Evolutionary conservation across 129 eudicot species (phyloP).

Genomic region (Helianthus tuberosus): DNA sequence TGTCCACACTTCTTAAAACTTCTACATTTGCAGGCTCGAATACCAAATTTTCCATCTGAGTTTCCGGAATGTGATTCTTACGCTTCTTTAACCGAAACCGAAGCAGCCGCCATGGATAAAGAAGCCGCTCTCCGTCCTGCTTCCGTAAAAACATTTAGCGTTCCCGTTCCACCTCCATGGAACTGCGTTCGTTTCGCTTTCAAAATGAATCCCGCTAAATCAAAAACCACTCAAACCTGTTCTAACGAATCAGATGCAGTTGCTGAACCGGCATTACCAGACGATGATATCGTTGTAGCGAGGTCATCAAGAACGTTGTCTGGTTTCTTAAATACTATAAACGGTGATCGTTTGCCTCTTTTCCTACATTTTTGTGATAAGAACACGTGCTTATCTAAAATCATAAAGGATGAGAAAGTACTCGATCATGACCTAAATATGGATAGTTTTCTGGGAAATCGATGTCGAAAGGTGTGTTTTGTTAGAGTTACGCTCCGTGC

Average conservation of each 20-base stretch:
- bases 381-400: conserved; percentile 38
- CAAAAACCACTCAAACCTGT: conserved; percentile 18
- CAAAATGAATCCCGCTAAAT: conserved; percentile 16
- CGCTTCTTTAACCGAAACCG: conserved; percentile 45
- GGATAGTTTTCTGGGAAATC: conserved; percentile 15
- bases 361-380: conserved; percentile 40
- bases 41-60: conserved; percentile 80
- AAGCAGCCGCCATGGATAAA: conserved; percentile 45
- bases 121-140: conserved; percentile 54
- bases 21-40: conserved; percentile 55
- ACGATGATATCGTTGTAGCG: conserved; percentile 45
- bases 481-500: conserved; percentile 76
- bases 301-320: conserved; percentile 58
- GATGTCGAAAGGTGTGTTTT: conserved; percentile 44
- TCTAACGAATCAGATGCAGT: conserved; percentile 22
- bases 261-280: conserved; percentile 18
- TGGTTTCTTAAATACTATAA: conserved; percentile 37
- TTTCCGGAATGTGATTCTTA: conserved; percentile 83
- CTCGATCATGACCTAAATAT: conserved; percentile 30
- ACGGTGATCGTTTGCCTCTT: conserved; percentile 46
- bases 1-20: neutral
- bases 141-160: conserved; percentile 47
- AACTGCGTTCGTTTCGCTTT: conserved; percentile 40
- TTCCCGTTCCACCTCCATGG: conserved; percentile 88
- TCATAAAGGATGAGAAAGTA: conserved; percentile 50